Conservation (phyloP, 257 asterid species). For the Datura wrightii region DNA sequence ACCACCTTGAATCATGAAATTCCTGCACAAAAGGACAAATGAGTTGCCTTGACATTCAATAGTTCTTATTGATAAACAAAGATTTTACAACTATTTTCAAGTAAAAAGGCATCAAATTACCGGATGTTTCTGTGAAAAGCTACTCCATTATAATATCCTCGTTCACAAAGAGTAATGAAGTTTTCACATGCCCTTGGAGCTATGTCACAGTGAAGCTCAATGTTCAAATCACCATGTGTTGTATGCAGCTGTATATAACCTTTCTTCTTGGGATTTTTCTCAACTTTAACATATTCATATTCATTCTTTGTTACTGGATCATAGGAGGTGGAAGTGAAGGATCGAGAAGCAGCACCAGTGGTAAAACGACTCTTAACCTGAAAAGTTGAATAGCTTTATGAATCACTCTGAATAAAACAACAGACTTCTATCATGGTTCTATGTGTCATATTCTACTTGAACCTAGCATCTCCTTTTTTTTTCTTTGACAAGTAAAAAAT, state of each 20-base stretch:
- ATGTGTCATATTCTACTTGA: neutral
- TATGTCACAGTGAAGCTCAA: conserved; percentile 96
- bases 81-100: neutral
- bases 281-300: conserved; percentile 89
- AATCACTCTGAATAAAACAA: conserved; percentile 31
- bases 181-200: conserved; percentile 93
- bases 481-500: neutral
- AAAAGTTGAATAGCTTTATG: conserved; percentile 36
- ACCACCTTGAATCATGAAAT: conserved; percentile 99
- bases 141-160: conserved; percentile 90
- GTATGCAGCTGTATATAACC: conserved; percentile 90
- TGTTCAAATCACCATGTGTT: conserved; percentile 93
- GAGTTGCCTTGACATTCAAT: conserved; percentile 18
- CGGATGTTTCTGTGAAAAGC: conserved; percentile 89
- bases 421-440: neutral
- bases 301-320: conserved; percentile 89
- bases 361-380: conserved; percentile 96
- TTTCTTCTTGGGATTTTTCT: conserved; percentile 92
- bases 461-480: neutral
- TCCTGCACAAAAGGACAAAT: conserved; percentile 53
- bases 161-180: conserved; percentile 83
- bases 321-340: conserved; percentile 94
- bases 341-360: conserved; percentile 95
- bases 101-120: conserved; percentile 45
- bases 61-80: conserved; percentile 9